These are phyloP conservation scores for Drechmeria coniospora DNA, from an alignment of 2,329 filamentous ascomycete genomes.

Conservation along the genomic window DNA sequence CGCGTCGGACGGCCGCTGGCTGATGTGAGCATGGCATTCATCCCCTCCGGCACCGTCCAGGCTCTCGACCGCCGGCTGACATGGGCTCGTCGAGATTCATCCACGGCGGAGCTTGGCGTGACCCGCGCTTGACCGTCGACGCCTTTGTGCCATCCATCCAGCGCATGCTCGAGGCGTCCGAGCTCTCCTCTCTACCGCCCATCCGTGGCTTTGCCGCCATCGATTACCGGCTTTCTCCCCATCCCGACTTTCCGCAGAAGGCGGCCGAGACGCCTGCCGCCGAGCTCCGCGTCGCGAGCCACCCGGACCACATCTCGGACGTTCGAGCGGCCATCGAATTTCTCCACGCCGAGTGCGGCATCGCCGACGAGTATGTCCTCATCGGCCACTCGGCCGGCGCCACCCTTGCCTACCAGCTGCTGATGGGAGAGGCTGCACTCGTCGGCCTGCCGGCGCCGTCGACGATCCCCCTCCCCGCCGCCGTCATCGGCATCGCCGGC, in stretches of 20 bases:
- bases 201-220: conserved; percentile 49
- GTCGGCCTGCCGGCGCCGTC: conserved; percentile 4
- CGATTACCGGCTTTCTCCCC: conserved; percentile 44
- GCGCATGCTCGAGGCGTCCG: conserved; percentile 17
- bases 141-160: conserved; percentile 30
- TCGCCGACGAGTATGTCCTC: conserved; percentile 37
- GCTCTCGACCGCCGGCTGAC: conserved; percentile 4
- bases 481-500: conserved; percentile 46
- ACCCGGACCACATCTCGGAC: conserved; percentile 46
- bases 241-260: conserved; percentile 27
- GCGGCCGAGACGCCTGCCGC: conserved; percentile 9
- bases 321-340: conserved; percentile 34
- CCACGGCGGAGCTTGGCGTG: conserved; percentile 50
- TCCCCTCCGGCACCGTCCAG: not conserved
- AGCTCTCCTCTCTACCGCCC: conserved; percentile 11
- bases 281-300: conserved; percentile 28
- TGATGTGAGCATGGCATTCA: conserved; percentile 16
- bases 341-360: conserved; percentile 28
- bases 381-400: conserved; percentile 49
- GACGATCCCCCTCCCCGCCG: conserved; percentile 26
- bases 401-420: conserved; percentile 45
- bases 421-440: conserved; percentile 26
- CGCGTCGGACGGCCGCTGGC: conserved; percentile 15
- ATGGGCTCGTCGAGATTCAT: conserved; percentile 31
- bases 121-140: conserved; percentile 32